Base-by-base conservation (phyloP, 2,329 filamentous ascomycete species). In the Dothideomycetes sp. region DNA sequence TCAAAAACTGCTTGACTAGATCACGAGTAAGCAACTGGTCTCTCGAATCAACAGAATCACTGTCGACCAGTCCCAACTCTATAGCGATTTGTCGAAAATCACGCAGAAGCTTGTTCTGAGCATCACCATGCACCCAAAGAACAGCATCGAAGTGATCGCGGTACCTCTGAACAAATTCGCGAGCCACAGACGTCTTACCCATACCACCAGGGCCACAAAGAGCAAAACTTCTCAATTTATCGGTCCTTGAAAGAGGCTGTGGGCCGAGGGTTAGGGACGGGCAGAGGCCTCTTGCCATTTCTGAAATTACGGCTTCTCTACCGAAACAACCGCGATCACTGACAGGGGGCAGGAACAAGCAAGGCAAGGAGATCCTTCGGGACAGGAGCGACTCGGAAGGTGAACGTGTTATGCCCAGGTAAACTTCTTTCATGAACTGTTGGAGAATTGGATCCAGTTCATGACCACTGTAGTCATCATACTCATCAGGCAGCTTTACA, bases 51-150 rank as follows among this genome's bases (percentile, higher is more conserved):
- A 31, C 22, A n/a, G 45, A 32, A 27, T 29, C 42, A n/a, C 24
- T 30, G 16, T 11, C 19, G 17, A 47, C 39, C 3, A 62, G 15
- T 1, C 51, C 49, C 0, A 61, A 38, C 3, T 40, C 46, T 23
- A 35, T 51, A 0, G 57, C 56, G 28, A 65, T 59, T 1, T 34
- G 40, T 30, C 49, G 53, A 29, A 59, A 63, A 43, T 55, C 56
- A 8, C 54, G 47, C 2, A 43, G 30, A 35, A 64, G 61, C 3
- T 54, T 61, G 9, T 51, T 49, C 23, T 54, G 46, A 33, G 41
- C 58, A 35, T 60, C 52, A 9, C 60, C 61, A 41, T 62, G 57
- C 1, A 64, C 55, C 61, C 58, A 64, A 43, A 64, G 62, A 2
- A 65, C 49, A 0, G 55, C 60, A 36, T 55, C 57, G 0, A 41